These are phyloP conservation scores for Trichoderma aggressivum DNA, from an alignment of 2,329 filamentous ascomycete genomes.

Conservation along the genomic window DNA sequence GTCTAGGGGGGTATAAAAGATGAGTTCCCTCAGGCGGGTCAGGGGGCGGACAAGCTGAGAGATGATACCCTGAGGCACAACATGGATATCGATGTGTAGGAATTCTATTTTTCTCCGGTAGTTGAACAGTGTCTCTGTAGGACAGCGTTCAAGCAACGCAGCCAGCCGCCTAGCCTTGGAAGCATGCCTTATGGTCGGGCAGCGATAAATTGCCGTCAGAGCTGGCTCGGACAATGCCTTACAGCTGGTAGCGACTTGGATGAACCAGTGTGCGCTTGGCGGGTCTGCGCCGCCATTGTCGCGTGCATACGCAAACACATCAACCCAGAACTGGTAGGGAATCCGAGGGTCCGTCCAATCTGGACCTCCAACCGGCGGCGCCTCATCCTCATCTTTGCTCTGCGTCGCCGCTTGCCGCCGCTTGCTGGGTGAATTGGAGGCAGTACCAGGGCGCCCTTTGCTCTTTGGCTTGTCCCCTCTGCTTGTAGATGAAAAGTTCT, in stretches of 20 bases:
- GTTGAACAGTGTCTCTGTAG: constrained; percentile 50
- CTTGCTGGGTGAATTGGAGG: constrained; percentile 22
- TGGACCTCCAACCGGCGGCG: constrained; percentile 38
- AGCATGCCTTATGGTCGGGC: constrained; percentile 57
- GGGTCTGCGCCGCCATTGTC: constrained; percentile 41
- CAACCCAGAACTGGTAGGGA: constrained; percentile 65
- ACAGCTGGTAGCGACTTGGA: constrained; percentile 60
- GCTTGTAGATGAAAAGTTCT: not conserved
- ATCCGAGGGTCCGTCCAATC: constrained; percentile 54
- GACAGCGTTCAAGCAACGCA: constrained; percentile 53
- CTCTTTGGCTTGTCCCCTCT: not conserved
- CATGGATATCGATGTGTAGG: constrained; percentile 68
- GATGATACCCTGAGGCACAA: constrained; percentile 43
- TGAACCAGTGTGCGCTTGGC: constrained; percentile 59
- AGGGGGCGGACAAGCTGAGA: constrained; percentile 60
- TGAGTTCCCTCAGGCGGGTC: constrained; percentile 64
- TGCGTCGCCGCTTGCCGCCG: not conserved
- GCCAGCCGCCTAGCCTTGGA: constrained; percentile 45
- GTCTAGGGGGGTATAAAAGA: constrained; percentile 69
- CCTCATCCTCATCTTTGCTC: not conserved
- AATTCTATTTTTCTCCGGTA: constrained; percentile 70
- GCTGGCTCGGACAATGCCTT: constrained; percentile 68
- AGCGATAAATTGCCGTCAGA: constrained; percentile 67
- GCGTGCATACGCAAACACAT: constrained; percentile 68
- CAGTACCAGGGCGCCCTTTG: not conserved